Base-by-base conservation (phyloP, 352 stramenopile species). In the Phytopythium chamaehyphon region DNA sequence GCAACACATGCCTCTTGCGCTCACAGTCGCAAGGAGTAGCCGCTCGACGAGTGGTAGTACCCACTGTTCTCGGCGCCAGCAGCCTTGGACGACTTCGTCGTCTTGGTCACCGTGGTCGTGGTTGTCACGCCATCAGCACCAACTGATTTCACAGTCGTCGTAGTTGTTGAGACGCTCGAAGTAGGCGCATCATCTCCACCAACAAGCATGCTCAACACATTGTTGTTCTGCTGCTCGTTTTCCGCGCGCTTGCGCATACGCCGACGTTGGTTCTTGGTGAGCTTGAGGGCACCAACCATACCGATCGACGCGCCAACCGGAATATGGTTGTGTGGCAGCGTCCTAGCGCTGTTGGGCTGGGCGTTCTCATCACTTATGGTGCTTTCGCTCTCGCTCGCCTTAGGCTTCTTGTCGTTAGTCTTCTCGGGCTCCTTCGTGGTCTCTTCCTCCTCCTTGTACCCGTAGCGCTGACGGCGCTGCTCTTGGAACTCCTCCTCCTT, bases 241-340 rank as follows among this genome's bases (percentile, higher is more conserved):
- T 92, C 78, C 16, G 78, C 78, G 23, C 82, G 82, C 57, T 89
- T 88, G 54, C 82, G 78, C 71, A 88, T 71, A 16, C 82, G 82
- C 7, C 79, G 82, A 36, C 82, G 78, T 66, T 88, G 76, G 61
- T 90, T 92, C 69, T 92, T 92, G 40, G 69, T 85, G 22, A 92
- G 62, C 48, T 88, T 89, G 16, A 55, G 40, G 18, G 67, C 54
- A 16, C 54, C 18, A 4, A 59, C 62, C 33, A 71, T 72, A 4
- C 53, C 64, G 3, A 62, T 61, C 0, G 65, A 66, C 10, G 62
- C 64, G 35, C 76, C 79, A 0, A 86, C 65, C 11, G 74, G 74
- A 4, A 42, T 15, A n/a, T 28, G 44, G 6, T 53, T 45, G 1
- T 45, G 26, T 26, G 51, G 46, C 24, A 55, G 54, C 38, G 54